A percentile compares a stretch with the other conserved stretches of the same genome.
These are phyloP conservation scores for Microthlaspi erraticum DNA, from an alignment of 345 rosid genomes.

Conservation along the genomic window DNA sequence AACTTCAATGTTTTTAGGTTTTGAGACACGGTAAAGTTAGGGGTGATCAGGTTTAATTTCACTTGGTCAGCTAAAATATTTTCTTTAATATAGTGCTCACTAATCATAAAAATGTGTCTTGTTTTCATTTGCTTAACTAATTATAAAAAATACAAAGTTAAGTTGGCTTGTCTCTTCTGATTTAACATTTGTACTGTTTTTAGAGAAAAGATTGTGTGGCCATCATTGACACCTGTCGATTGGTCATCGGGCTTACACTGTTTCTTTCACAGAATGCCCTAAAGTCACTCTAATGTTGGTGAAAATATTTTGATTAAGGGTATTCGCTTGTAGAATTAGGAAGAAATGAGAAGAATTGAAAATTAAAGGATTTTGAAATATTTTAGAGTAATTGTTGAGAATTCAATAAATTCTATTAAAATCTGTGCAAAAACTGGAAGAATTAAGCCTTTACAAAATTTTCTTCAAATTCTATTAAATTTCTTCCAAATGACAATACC, in stretches of 20 bases:
- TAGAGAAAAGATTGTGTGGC: constrained; percentile 2
- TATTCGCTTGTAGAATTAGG: too few species aligned
- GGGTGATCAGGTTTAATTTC: constrained; percentile 10
- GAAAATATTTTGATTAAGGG: too few species aligned
- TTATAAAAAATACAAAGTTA: neutral
- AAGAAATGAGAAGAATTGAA: too few species aligned
- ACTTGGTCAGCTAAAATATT: neutral
- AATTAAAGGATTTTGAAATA: too few species aligned
- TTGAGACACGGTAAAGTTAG: constrained; percentile 4
- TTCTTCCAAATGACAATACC: too few species aligned
- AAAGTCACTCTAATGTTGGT: neutral
- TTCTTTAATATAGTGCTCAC: neutral
- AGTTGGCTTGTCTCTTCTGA: constrained; percentile 25
- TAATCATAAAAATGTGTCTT: neutral
- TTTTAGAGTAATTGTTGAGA: too few species aligned
- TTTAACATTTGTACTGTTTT: constrained; percentile 22
- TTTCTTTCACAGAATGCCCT: constrained; percentile 2
- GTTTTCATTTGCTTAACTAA: neutral
- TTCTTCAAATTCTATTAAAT: too few species aligned
- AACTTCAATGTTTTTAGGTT: constrained; percentile 22
- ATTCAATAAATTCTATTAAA: too few species aligned
- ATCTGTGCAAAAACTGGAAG: too few species aligned
- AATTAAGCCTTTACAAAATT: too few species aligned
- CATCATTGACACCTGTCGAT: constrained; percentile 13
- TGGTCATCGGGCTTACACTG: neutral